phyloP scores from a whole-genome alignment of 345 rosid species.

The Eutrema heterophyllum region DNA sequence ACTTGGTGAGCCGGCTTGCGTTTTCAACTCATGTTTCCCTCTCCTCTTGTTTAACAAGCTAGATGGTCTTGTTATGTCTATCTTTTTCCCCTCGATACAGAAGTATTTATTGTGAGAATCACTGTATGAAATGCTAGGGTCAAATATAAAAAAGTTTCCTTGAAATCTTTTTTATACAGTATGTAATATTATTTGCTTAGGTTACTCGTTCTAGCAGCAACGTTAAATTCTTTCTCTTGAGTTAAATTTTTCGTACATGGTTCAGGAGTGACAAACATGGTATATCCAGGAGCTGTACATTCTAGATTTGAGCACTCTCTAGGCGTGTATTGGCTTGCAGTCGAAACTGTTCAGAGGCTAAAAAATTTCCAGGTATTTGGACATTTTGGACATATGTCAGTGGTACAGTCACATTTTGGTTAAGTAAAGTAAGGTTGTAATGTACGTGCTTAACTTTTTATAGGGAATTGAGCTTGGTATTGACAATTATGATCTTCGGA shows the following conservation, averaged over 20 bases:
- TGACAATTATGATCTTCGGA: slow-evolving; percentile 69
- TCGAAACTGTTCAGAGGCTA: slow-evolving; percentile 62
- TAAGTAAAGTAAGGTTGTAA: slow-evolving; percentile 1
- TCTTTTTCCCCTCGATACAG: too few species aligned
- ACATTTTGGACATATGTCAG: neutral
- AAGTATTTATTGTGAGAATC: too few species aligned
- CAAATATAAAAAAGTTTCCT: too few species aligned
- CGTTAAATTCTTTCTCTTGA: too few species aligned
- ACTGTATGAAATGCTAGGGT: too few species aligned
- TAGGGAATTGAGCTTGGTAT: slow-evolving; percentile 86
- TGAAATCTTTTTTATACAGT: too few species aligned
- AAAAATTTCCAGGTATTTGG: slow-evolving; percentile 52
- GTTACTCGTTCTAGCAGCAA: neutral
- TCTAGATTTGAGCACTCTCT: slow-evolving; percentile 93
- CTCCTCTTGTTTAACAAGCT: slow-evolving; percentile 4
- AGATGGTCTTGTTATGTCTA: neutral
- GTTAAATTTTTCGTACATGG: too few species aligned
- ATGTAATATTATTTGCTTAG: too few species aligned
- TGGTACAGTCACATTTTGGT: slow-evolving; percentile 9
- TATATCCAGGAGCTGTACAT: slow-evolving; percentile 92
- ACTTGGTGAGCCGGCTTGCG: slow-evolving; percentile 54
- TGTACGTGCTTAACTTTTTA: neutral
- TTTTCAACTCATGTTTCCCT: neutral
- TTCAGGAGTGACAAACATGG: slow-evolving; percentile 71
- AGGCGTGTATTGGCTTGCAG: slow-evolving; percentile 88